Base-by-base conservation (phyloP, 164 flowering plant genomes). In the Protea cynaroides region DNA sequence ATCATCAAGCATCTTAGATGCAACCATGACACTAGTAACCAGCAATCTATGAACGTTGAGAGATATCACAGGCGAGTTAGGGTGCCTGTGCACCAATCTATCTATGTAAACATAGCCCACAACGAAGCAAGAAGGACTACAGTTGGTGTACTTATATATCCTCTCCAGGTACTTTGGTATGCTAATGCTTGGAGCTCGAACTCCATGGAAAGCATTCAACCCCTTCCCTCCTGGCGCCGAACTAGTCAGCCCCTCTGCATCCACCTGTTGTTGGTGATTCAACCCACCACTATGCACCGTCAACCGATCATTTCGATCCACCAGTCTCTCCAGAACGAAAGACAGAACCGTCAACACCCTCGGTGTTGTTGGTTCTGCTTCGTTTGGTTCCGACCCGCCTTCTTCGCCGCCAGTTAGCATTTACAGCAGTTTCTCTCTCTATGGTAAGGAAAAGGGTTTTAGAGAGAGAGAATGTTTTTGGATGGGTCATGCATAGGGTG, bases 71-170 rank as follows among this genome's bases (percentile, higher is more conserved):
- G 86, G 90, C 2, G 89, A 86, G 49, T 80, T 82, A 7, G 98
- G 98, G 65, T 89, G 81, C 34, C 61, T 80, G 61, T 94, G 97
- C 19, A 79, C 44, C 76, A 94, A 62, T 69, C 97, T 74, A 68
- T 94, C 97, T 0, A 94, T 84, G 59, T 87, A 94, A 21, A 91
- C 86, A 66, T 71, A 94, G 1, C 88, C 97, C 46, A 91, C 90
- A 71, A 91, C 97, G 53, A 94, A 86, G 71, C 98, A 94, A 8
- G 97, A 83, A 0, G 98, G 97, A 63, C 96, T 87, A 60, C 98
- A 94, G 19, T 73, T 73, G 1, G 92, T 84, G 81, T 86, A 94
- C 81, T 87, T 89, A 76, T 81, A 89, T 14, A 94, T 76, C 74
- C 98, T 83, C 78, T 94, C 95, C 78, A 91, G 65, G 72, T 91